These are phyloP conservation scores for Coniochaeta sp. DNA, from an alignment of 2,329 filamentous ascomycete species.

Conservation along the genomic window DNA sequence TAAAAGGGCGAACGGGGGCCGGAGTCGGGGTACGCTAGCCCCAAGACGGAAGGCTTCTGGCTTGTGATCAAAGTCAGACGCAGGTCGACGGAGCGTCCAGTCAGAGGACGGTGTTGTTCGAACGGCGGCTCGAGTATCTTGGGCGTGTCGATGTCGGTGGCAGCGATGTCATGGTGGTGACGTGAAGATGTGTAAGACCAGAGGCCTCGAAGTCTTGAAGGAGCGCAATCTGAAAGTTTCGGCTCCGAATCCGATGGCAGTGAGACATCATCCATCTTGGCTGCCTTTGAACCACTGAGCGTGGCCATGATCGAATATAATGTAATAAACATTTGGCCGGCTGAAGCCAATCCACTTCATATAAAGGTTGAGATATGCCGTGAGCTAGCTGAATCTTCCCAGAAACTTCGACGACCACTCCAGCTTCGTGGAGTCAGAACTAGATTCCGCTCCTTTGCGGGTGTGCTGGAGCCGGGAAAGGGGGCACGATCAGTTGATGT, in stretches of 20 bases:
- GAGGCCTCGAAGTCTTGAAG: neutral
- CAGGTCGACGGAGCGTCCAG: neutral
- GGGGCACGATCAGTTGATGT: too few relatives aligned
- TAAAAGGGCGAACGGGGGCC: neutral
- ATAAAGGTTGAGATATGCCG: neutral
- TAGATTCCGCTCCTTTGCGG: neutral
- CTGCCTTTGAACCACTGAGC: neutral
- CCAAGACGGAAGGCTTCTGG: neutral
- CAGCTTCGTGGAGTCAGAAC: too few relatives aligned
- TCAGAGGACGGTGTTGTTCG: neutral
- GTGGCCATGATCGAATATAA: neutral
- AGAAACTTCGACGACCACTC: too few relatives aligned
- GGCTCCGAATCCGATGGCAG: neutral
- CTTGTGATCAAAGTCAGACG: neutral
- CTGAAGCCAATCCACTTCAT: neutral
- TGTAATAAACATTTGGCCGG: neutral
- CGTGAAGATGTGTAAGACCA: neutral
- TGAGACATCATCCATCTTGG: neutral
- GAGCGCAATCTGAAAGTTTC: neutral
- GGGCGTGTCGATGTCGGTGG: neutral
- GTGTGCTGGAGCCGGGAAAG: too few relatives aligned
- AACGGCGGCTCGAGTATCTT: too few relatives aligned
- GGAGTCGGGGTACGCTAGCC: slow-evolving; percentile 2
- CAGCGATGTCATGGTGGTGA: neutral
- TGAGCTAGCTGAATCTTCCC: neutral